phyloP scores from a whole-genome alignment of 176 grass and related monocot species.

The Phragmites australis region DNA sequence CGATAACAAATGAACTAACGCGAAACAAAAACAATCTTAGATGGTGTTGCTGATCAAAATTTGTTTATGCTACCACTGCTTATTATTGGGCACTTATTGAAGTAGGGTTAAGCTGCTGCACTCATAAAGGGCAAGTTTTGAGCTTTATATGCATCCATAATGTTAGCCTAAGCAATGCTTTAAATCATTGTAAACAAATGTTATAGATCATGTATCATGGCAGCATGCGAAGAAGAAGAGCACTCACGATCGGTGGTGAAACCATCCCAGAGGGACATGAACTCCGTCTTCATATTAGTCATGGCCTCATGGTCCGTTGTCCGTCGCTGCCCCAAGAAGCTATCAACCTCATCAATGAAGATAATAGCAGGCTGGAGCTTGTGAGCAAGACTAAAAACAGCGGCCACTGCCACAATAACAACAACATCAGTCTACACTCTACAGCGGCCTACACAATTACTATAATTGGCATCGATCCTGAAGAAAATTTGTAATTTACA shows the following conservation, averaged over 20 bases:
- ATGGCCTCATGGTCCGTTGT: constrained; percentile 88
- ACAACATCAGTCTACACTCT: neutral
- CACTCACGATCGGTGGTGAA: constrained; percentile 96
- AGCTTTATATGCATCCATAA: neutral
- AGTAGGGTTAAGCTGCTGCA: neutral
- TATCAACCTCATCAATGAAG: constrained; percentile 98
- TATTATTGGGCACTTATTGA: neutral
- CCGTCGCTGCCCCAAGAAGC: constrained; percentile 84
- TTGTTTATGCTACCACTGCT: no score
- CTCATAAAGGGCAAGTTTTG: neutral
- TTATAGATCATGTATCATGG: neutral
- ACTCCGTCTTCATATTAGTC: constrained; percentile 99
- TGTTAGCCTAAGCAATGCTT: neutral
- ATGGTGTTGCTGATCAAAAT: neutral
- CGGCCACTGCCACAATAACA: constrained; percentile 60
- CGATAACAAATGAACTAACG: neutral
- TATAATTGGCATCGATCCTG: neutral
- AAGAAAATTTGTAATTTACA: neutral
- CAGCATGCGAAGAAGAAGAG: neutral
- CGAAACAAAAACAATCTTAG: neutral
- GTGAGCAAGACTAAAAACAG: constrained; percentile 85
- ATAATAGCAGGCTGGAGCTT: constrained; percentile 98
- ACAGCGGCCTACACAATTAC: no score
- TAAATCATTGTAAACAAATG: neutral
- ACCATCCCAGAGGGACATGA: constrained; percentile 99